phyloP scores from a whole-genome alignment of 1,284 basidiomycete species.

The Rhodotorula sp. region DNA sequence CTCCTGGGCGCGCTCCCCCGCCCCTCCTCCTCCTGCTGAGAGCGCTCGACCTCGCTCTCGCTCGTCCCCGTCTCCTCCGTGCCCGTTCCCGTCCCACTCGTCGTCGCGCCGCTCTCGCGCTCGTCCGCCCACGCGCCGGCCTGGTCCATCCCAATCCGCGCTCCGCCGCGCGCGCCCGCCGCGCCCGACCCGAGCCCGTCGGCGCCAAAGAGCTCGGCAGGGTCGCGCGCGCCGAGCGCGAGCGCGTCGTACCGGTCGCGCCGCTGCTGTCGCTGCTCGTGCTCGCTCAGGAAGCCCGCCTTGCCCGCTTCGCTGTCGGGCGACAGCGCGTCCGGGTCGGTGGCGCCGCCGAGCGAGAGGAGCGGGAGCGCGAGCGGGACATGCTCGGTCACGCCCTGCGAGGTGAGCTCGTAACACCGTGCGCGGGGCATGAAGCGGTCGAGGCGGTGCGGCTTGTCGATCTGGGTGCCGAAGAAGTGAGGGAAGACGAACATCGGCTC shows the following conservation, averaged over 20 bases:
- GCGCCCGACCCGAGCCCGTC: not conserved
- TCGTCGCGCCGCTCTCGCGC: slow-evolving; percentile 17
- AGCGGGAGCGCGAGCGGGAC: slow-evolving; percentile 34
- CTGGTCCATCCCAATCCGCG: too few relatives aligned
- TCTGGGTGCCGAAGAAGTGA: slow-evolving; percentile 41
- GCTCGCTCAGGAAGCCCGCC: slow-evolving; percentile 24
- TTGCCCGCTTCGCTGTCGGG: not conserved
- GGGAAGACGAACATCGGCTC: slow-evolving; percentile 54
- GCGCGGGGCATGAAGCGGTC: slow-evolving; percentile 87
- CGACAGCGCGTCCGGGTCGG: not conserved
- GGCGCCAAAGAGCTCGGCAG: slow-evolving; percentile 2
- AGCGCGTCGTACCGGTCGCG: slow-evolving; percentile 41
- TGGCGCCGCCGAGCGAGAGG: slow-evolving; percentile 13
- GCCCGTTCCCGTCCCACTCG: not conserved
- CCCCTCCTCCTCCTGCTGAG: not conserved
- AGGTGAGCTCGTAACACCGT: slow-evolving; percentile 81
- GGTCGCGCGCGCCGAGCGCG: slow-evolving; percentile 37
- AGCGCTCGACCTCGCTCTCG: slow-evolving; percentile 1
- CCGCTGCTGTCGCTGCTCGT: slow-evolving; percentile 31
- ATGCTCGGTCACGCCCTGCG: slow-evolving; percentile 56
- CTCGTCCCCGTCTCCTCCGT: not conserved
- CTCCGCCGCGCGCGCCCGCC: not conserved
- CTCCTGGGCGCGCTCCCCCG: not conserved
- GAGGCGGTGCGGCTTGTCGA: slow-evolving; percentile 76
- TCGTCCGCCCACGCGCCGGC: slow-evolving; percentile 4